Evolutionary conservation across 1,284 basidiomycete species (phyloP), one percentile per base, ranked within the genome.

Genomic region (Garcileccinum viscosum): DNA sequence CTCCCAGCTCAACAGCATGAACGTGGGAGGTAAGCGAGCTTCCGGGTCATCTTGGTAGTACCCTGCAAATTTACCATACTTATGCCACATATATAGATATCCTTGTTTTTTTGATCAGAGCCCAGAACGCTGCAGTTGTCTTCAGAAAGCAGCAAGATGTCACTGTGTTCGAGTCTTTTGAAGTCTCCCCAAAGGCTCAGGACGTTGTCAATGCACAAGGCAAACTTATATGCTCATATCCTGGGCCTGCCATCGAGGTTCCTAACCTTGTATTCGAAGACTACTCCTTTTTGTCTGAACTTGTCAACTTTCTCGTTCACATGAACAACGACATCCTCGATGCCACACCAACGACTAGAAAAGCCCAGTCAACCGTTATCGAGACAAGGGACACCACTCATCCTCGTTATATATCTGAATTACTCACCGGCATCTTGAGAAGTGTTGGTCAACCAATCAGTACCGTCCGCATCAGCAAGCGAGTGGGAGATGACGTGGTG

Each of bases 51-150:
- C 14, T 59, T 37, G n/a, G 9, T 37, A 38, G 9, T 37, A 38
- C 5, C 22, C 22, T 61, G 15, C 5, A 61, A 37, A 27, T 32
- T 77, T 22, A 74, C 17, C 5, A 42, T n/a, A n/a, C n/a, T n/a
- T n/a, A n/a, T n/a, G n/a, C n/a, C n/a, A n/a, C n/a, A n/a, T n/a
- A 1, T 40, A 11, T 42, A 75, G 76, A 75, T 63, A 33, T 77
- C 33, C 65, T 82, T 1, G 72, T 73, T 9, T 73, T 80, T 56
- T 68, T 74, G 11, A 76, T 84, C 8, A 74, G 75, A 14, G 77
- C 76, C 1, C 83, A 83, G 53, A 84, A 84, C 60, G 82, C 79
- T 5, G 81, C 70, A 0, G 66, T 83, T 5, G 66, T 84, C 60
- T 38, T 62, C 37, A 62, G 60, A 40, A 38, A 40, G 19, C 60